phyloP scores from a whole-genome alignment of 768 basidiomycete genomes.

The Amanita jacksonii region DNA sequence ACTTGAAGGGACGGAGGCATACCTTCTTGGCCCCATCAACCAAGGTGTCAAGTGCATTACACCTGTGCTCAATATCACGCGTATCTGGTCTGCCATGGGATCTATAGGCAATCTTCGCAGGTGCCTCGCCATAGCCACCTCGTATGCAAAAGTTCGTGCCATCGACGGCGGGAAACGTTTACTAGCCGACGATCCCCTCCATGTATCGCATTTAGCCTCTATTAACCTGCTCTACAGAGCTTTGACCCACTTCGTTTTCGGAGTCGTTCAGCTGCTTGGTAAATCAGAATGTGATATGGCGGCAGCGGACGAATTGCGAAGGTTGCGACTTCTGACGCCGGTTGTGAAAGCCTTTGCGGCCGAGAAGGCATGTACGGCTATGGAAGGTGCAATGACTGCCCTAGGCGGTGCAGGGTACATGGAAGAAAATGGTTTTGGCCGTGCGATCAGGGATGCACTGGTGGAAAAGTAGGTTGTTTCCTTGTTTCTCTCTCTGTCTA shows the following conservation, averaged over 20 bases:
- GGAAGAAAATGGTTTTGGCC: slow-evolving; percentile 69
- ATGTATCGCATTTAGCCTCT: slow-evolving; percentile 55
- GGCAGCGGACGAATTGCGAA: slow-evolving; percentile 34
- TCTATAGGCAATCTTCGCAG: slow-evolving; percentile 51
- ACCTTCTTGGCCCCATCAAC: slow-evolving; percentile 48
- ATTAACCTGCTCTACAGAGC: slow-evolving; percentile 58
- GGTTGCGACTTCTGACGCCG: slow-evolving; percentile 59
- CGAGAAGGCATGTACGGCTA: slow-evolving; percentile 49
- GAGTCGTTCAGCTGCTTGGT: slow-evolving; percentile 48
- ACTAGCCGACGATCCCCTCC: slow-evolving; percentile 46
- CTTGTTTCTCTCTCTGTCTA: not conserved
- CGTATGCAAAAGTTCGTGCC: slow-evolving; percentile 51
- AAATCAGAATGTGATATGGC: slow-evolving; percentile 49
- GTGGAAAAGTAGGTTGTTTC: slow-evolving; percentile 49
- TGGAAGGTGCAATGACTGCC: slow-evolving; percentile 68
- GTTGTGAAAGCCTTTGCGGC: slow-evolving; percentile 63
- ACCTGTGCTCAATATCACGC: slow-evolving; percentile 71
- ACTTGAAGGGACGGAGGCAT: slow-evolving; percentile 47
- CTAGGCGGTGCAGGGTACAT: slow-evolving; percentile 78
- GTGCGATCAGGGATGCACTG: slow-evolving; percentile 56
- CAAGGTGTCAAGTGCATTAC: slow-evolving; percentile 59
- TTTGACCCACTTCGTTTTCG: slow-evolving; percentile 53
- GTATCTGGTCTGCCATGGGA: slow-evolving; percentile 51
- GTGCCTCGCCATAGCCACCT: slow-evolving; percentile 53
- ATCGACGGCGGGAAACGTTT: slow-evolving; percentile 42